A percentile compares a stretch with the other conserved stretches of the same genome.
Conservation (phyloP, 306 rosid species). For the Quercus ilex region DNA sequence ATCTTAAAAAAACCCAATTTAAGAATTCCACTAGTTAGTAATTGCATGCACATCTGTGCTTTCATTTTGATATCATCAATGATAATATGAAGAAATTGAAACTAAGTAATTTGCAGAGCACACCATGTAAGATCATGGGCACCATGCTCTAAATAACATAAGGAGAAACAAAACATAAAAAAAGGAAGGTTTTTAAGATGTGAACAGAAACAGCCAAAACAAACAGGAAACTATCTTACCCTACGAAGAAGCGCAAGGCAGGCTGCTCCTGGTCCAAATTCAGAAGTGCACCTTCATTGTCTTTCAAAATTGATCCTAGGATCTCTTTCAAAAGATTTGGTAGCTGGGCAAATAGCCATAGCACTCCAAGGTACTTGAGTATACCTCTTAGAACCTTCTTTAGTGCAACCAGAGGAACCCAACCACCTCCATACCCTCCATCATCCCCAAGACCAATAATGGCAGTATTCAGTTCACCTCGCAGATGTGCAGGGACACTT, state of each 20-base stretch:
- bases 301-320: constrained; percentile 91
- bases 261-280: constrained; percentile 99
- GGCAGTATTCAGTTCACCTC: constrained; percentile 96
- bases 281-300: constrained; percentile 93
- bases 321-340: constrained; percentile 94
- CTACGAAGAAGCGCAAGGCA: constrained; percentile 95
- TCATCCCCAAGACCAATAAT: constrained; percentile 99
- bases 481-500: constrained; percentile 94
- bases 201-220: neutral
- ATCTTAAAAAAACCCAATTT: neutral
- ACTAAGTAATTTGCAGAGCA: neutral
- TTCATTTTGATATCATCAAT: neutral
- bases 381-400: constrained; percentile 97
- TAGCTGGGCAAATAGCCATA: constrained; percentile 97
- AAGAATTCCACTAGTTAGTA: neutral
- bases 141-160: neutral
- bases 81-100: neutral
- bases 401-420: constrained; percentile 99
- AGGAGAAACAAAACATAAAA: neutral
- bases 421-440: constrained; percentile 99
- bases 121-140: neutral
- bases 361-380: constrained; percentile 97
- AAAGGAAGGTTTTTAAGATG: neutral
- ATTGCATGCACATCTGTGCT: neutral
- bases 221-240: constrained; percentile 47